Evolutionary conservation across 2,329 filamentous ascomycete genomes (phyloP).

Genomic region (Penicillium sp.): DNA sequence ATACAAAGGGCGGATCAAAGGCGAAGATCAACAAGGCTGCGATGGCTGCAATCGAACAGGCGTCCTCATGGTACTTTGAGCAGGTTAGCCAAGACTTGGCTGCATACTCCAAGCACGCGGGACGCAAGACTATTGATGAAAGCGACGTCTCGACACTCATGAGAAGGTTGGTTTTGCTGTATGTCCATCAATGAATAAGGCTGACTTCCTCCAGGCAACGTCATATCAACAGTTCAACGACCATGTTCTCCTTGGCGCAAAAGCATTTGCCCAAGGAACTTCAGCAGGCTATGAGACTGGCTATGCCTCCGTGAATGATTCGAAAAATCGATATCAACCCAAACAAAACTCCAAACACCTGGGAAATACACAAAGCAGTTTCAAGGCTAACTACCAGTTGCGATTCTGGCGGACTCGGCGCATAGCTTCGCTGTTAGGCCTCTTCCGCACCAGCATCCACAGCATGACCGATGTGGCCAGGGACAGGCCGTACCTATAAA

Average conservation of each 20-base stretch:
- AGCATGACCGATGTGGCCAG: conserved; percentile 90
- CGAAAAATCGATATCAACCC: conserved; percentile 9
- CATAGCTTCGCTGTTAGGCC: conserved; percentile 61
- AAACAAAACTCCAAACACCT: conserved; percentile 38
- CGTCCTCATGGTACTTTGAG: conserved; percentile 88
- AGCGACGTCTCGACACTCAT: conserved; percentile 76
- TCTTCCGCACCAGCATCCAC: conserved; percentile 90
- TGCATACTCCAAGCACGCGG: conserved; percentile 74
- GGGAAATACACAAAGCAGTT: conserved; percentile 9
- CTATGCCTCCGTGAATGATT: conserved; percentile 34
- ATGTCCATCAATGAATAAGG: conserved; percentile 1
- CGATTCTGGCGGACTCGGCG: conserved; percentile 71
- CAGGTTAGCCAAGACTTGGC: conserved; percentile 75
- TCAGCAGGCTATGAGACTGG: conserved; percentile 64
- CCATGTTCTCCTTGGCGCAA: conserved; percentile 78
- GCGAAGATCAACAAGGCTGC: conserved; percentile 68
- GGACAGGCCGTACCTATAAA: conserved; percentile 72
- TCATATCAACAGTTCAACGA: conserved; percentile 64
- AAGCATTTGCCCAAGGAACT: conserved; percentile 76
- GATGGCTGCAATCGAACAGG: conserved; percentile 68
- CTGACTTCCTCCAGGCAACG: conserved; percentile 61
- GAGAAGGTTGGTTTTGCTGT: conserved; percentile 60
- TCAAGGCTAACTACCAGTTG: conserved; percentile 55
- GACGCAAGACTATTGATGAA: conserved; percentile 79
- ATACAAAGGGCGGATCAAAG: conserved; percentile 60